Conservation (phyloP, 2,329 filamentous ascomycete genomes). For the Coleophoma cylindrospora region DNA sequence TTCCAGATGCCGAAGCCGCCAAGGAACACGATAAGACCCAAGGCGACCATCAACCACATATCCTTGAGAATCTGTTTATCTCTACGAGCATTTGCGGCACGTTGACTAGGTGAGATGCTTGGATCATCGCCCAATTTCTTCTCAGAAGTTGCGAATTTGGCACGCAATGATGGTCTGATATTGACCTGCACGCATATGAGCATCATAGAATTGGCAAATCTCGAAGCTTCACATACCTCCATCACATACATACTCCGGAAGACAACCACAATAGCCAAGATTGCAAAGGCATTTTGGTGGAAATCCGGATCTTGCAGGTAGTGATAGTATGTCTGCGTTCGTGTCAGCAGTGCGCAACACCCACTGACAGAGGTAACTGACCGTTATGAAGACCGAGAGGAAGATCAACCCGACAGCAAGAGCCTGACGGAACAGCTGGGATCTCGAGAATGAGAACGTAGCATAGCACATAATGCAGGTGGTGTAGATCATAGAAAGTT, state of each 20-base stretch:
- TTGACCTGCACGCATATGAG: constrained; percentile 48
- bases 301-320: constrained; percentile 68
- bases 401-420: constrained; percentile 45
- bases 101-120: constrained; percentile 33
- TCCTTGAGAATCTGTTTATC: constrained; percentile 52
- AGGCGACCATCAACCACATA: constrained; percentile 66
- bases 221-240: constrained; percentile 40
- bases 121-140: constrained; percentile 29
- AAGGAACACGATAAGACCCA: constrained; percentile 57
- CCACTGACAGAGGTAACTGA: constrained; percentile 1
- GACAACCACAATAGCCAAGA: constrained; percentile 56
- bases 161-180: constrained; percentile 43
- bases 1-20: constrained; percentile 65
- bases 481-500: constrained; percentile 68
- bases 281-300: constrained; percentile 67
- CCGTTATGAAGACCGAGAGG: constrained; percentile 56
- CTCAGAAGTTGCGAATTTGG: constrained; percentile 31
- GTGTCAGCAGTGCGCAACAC: background rate
- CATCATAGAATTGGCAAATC: background rate
- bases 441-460: constrained; percentile 55
- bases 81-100: constrained; percentile 45
- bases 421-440: constrained; percentile 35
- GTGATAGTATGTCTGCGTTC: constrained; percentile 56
- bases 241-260: constrained; percentile 57
- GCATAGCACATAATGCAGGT: constrained; percentile 62